Conservation (phyloP, 495 filamentous ascomycete species). For the Hamigera avellanea region DNA sequence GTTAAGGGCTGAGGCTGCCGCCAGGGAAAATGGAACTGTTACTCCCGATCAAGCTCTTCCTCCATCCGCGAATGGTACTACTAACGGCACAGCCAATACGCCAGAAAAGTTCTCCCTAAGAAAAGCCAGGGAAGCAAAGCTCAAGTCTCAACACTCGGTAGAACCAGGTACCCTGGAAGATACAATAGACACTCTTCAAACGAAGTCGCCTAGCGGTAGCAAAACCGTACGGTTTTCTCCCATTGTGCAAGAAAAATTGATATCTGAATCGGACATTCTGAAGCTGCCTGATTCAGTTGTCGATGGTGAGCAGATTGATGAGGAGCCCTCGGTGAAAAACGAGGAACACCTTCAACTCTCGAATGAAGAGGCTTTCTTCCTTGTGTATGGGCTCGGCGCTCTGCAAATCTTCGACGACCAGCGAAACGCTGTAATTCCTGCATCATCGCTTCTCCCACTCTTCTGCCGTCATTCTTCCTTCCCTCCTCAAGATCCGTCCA, state of each 20-base stretch:
- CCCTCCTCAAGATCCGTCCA: conserved; percentile 35
- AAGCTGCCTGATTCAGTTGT: conserved; percentile 6
- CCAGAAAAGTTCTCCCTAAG: conserved; percentile 30
- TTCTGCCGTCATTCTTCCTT: conserved; percentile 61
- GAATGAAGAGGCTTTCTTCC: conserved; percentile 86
- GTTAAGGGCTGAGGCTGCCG: conserved; percentile 47
- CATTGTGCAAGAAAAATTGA: conserved; percentile 43
- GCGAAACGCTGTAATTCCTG: conserved; percentile 26
- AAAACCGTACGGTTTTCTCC: conserved; percentile 59
- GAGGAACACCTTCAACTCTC: conserved; percentile 88
- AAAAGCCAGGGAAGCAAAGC: conserved; percentile 28
- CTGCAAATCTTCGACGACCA: conserved; percentile 51
- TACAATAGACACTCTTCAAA: conserved; percentile 2
- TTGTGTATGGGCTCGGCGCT: conserved; percentile 71
- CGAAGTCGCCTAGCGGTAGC: conserved; percentile 16
- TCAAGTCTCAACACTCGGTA: conserved; percentile 15
- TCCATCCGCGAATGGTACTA: conserved; percentile 8
- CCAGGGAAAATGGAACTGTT: conserved; percentile 14
- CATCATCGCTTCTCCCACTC: conserved; percentile 43
- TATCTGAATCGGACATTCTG: conserved; percentile 31
- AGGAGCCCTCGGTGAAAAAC: conserved; percentile 40
- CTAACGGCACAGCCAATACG: conserved; percentile 8
- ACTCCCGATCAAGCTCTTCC: conserved; percentile 5
- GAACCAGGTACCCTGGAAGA: conserved; percentile 7
- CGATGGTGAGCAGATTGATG: conserved; percentile 21